These are phyloP conservation scores for Xylaria longipes DNA, from an alignment of 495 filamentous ascomycete species.

Conservation along the genomic window DNA sequence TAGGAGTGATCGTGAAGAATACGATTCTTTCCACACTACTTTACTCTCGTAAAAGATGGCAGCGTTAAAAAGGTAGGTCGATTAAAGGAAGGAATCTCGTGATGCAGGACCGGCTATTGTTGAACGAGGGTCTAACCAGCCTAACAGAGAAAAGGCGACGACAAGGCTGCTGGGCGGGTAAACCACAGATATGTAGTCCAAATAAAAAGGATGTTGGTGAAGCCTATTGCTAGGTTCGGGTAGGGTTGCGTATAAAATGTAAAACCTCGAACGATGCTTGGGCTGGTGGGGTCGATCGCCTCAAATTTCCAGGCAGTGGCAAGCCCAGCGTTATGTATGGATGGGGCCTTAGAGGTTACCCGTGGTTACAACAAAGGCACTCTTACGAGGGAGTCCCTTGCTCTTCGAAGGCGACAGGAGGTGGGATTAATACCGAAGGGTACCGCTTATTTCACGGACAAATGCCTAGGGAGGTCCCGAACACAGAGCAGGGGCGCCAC, in stretches of 20 bases:
- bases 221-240: conserved; percentile 31
- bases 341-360: conserved; percentile 46
- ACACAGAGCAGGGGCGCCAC: conserved; percentile 51
- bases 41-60: conserved; percentile 6
- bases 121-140: conserved; percentile 1
- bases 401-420: conserved; percentile 52
- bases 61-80: not conserved
- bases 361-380: conserved; percentile 53
- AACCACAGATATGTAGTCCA: conserved; percentile 34
- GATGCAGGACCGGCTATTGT: not conserved
- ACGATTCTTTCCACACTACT: conserved; percentile 1
- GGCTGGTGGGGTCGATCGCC: conserved; percentile 48
- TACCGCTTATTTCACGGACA: conserved; percentile 54
- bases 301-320: conserved; percentile 46
- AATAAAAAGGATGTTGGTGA: conserved; percentile 29
- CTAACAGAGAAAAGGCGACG: not conserved
- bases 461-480: conserved; percentile 57
- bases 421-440: conserved; percentile 59
- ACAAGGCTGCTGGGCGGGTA: conserved; percentile 1
- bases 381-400: conserved; percentile 50
- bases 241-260: conserved; percentile 38
- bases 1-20: not conserved
- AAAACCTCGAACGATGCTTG: conserved; percentile 40
- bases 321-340: conserved; percentile 52
- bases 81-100: not conserved